A percentile compares a stretch with the other conserved stretches of the same genome.
phyloP scores from a whole-genome alignment of 106 monocot species.

The Allium sativum region DNA sequence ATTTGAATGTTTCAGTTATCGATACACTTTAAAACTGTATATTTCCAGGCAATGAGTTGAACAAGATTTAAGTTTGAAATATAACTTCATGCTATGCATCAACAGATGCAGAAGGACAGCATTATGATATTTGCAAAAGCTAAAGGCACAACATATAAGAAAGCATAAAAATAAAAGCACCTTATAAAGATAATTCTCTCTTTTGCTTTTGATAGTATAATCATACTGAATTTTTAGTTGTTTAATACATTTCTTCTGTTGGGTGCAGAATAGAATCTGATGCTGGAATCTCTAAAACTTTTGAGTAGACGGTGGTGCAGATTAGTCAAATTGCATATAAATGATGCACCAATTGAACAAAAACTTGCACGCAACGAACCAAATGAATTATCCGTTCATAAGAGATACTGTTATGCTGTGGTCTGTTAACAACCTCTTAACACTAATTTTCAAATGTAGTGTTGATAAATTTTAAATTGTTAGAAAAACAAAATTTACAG shows the following conservation, averaged over 20 bases:
- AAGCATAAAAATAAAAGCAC: no score
- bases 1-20: not conserved
- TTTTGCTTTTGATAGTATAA: no score
- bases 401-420: not conserved
- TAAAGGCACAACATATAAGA: no score
- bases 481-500: conserved; percentile 1
- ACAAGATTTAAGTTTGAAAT: not conserved
- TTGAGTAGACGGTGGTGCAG: not conserved
- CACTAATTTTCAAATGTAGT: not conserved
- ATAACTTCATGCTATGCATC: not conserved
- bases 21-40: not conserved
- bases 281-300: no score
- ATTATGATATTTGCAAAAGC: no score
- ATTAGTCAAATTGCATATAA: not conserved
- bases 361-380: not conserved
- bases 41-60: not conserved
- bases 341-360: not conserved
- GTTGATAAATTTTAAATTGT: not conserved
- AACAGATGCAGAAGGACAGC: not conserved
- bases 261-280: no score
- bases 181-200: no score
- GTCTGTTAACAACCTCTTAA: not conserved
- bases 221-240: no score
- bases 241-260: no score
- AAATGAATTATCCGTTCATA: not conserved